Evolutionary conservation across 2,329 filamentous ascomycete genomes (phyloP).

Genomic region (Laburnicola sp.): DNA sequence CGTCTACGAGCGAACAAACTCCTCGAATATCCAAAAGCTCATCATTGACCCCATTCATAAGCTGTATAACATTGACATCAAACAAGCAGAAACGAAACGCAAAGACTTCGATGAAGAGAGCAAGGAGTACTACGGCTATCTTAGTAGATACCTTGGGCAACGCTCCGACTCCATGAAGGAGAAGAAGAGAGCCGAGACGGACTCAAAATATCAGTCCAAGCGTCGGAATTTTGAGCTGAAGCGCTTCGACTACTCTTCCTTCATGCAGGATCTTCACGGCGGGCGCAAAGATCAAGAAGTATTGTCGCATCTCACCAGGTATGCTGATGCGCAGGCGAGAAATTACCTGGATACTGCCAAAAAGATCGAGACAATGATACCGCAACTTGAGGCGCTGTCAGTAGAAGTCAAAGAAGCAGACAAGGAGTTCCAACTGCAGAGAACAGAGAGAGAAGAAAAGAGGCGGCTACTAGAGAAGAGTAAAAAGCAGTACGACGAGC

Average conservation of each 20-base stretch:
- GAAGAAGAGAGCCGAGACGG: constrained; percentile 93
- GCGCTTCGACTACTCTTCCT: constrained; percentile 97
- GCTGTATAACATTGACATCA: constrained; percentile 94
- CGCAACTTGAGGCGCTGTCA: constrained; percentile 85
- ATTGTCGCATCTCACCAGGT: constrained; percentile 89
- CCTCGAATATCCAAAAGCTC: constrained; percentile 80
- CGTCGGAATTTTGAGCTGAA: constrained; percentile 94
- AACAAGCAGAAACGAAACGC: constrained; percentile 94
- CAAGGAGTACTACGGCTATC: constrained; percentile 96
- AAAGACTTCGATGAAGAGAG: constrained; percentile 98
- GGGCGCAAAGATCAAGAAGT: constrained; percentile 99
- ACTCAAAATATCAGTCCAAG: constrained; percentile 94
- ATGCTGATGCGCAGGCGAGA: constrained; percentile 85
- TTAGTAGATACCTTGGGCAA: constrained; percentile 93
- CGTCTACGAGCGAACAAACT: constrained; percentile 81
- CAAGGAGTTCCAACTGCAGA: constrained; percentile 94
- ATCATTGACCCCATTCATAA: constrained; percentile 93
- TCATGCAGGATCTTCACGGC: constrained; percentile 98
- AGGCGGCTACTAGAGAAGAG: constrained; percentile 86
- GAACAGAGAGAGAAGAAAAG: constrained; percentile 95
- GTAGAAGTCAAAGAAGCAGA: constrained; percentile 90
- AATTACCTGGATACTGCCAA: constrained; percentile 81
- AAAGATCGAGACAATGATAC: constrained; percentile 82
- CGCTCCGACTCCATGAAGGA: constrained; percentile 94
- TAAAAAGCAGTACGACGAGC: constrained; percentile 55